Evolutionary conservation across 2,329 filamentous ascomycete species (phyloP).

Genomic region (Penicillium paneum): DNA sequence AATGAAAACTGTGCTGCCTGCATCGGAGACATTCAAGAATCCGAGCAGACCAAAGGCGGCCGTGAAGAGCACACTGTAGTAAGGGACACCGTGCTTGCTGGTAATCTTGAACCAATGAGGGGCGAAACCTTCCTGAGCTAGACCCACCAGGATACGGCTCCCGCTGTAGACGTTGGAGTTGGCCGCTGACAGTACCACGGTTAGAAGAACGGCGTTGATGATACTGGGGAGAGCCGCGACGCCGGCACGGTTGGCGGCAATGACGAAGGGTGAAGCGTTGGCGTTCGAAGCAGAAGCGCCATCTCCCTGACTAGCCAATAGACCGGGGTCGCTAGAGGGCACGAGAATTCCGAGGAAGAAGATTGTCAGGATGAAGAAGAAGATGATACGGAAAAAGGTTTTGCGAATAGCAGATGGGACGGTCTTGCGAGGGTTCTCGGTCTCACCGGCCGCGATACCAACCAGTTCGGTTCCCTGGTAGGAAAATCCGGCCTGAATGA

Average conservation of each 20-base stretch:
- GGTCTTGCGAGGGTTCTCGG: conserved; percentile 66
- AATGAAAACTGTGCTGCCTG: conserved; percentile 58
- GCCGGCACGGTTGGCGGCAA: conserved; percentile 37
- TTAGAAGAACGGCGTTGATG: conserved; percentile 42
- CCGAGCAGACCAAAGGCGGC: conserved; percentile 59
- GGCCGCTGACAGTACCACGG: conserved; percentile 41
- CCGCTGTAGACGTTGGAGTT: conserved; percentile 47
- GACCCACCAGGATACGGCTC: conserved; percentile 65
- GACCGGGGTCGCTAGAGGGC: conserved; percentile 56
- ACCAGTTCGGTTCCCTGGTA: conserved; percentile 66
- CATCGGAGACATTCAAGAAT: conserved; percentile 64
- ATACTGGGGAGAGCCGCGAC: conserved; percentile 36
- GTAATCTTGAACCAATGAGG: conserved; percentile 43
- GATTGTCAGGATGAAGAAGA: conserved; percentile 47
- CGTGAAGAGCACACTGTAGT: conserved; percentile 43
- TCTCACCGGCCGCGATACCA: conserved; percentile 72
- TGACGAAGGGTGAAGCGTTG: conserved; percentile 41
- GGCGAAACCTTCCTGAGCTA: conserved; percentile 50
- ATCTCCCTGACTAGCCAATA: conserved; percentile 42
- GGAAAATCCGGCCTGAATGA: conserved; percentile 43
- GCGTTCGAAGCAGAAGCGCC: conserved; percentile 22
- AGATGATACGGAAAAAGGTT: conserved; percentile 71
- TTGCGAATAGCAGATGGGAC: conserved; percentile 69
- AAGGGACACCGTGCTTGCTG: conserved; percentile 43
- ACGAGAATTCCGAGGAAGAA: conserved; percentile 70